phyloP scores from a whole-genome alignment of 306 rosid species.

The Vigna hirtella region DNA sequence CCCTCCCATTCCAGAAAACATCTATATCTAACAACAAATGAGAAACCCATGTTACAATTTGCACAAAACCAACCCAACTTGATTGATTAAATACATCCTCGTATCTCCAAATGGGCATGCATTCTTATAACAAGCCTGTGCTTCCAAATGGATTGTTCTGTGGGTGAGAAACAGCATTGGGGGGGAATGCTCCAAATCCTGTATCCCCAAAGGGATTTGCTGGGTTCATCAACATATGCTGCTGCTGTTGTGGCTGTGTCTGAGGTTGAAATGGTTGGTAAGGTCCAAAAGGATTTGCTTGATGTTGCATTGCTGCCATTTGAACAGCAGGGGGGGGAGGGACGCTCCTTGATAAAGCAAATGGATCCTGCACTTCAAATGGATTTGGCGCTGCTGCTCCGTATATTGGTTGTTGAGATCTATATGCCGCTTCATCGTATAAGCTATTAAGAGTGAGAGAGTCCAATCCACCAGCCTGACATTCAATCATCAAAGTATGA shows the following conservation, averaged over 20 bases:
- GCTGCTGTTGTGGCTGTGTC: slow-evolving; percentile 52
- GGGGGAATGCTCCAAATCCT: slow-evolving; percentile 78
- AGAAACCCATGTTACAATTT: slow-evolving; percentile 50
- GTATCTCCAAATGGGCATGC: slow-evolving; percentile 31
- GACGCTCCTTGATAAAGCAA: slow-evolving; percentile 67
- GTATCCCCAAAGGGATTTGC: slow-evolving; percentile 91
- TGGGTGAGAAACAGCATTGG: slow-evolving; percentile 63
- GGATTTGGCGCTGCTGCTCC: slow-evolving; percentile 96
- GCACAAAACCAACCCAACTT: slow-evolving; percentile 66
- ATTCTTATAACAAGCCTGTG: slow-evolving; percentile 75
- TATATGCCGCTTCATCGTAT: slow-evolving; percentile 86
- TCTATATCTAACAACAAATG: slow-evolving; percentile 51
- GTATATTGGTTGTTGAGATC: slow-evolving; percentile 90
- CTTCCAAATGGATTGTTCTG: slow-evolving; percentile 93
- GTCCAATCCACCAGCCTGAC: slow-evolving; percentile 97
- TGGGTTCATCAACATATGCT: slow-evolving; percentile 71
- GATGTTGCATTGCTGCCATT: slow-evolving; percentile 76
- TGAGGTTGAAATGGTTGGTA: slow-evolving; percentile 67
- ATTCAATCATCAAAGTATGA: slow-evolving; percentile 36
- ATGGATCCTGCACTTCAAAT: slow-evolving; percentile 91
- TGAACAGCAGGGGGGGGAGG: slow-evolving; percentile 76
- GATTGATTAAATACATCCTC: slow-evolving; percentile 39
- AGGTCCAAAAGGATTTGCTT: slow-evolving; percentile 89
- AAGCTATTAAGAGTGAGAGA: slow-evolving; percentile 86
- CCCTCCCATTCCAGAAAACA: slow-evolving; percentile 49